Percentiles rank a stretch among this genome's conserved stretches.
These are phyloP conservation scores for Yarrowia porcina DNA, from an alignment of 805 yeast species.

Conservation along the genomic window DNA sequence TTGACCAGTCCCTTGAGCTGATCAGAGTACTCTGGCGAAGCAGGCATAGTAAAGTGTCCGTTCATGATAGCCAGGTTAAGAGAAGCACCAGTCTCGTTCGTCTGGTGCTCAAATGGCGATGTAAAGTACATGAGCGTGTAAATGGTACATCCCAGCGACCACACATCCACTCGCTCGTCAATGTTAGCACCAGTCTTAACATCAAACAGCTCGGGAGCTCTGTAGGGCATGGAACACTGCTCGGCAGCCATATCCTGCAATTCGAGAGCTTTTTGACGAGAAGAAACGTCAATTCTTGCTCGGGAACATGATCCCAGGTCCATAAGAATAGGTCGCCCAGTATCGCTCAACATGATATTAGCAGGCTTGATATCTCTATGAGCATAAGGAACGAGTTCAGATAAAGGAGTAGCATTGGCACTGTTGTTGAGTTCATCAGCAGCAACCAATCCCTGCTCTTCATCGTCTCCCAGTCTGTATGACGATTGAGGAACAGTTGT, in stretches of 20 bases:
- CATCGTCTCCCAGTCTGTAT: slow-evolving; percentile 26
- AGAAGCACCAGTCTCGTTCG: slow-evolving; percentile 76
- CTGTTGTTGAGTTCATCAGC: slow-evolving; percentile 36
- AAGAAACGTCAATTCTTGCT: slow-evolving; percentile 53
- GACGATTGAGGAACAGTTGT: not conserved
- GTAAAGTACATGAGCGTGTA: slow-evolving; percentile 73
- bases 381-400: slow-evolving; percentile 65
- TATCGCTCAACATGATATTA: slow-evolving; percentile 73
- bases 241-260: slow-evolving; percentile 79
- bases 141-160: slow-evolving; percentile 87
- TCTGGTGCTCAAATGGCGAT: slow-evolving; percentile 86
- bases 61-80: slow-evolving; percentile 69
- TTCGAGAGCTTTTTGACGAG: slow-evolving; percentile 68
- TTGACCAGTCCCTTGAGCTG: slow-evolving; percentile 55
- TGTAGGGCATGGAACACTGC: slow-evolving; percentile 78
- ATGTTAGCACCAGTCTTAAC: slow-evolving; percentile 63
- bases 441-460: slow-evolving; percentile 34
- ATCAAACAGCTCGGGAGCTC: slow-evolving; percentile 88
- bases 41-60: slow-evolving; percentile 61
- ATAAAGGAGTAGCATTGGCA: slow-evolving; percentile 49
- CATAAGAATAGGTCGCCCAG: slow-evolving; percentile 72
- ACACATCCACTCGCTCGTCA: slow-evolving; percentile 76
- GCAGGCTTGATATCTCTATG: slow-evolving; percentile 90
- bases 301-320: slow-evolving; percentile 78
- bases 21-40: slow-evolving; percentile 50